Evolutionary conservation across 345 rosid species (phyloP), one percentile per base, ranked within the genome.

Genomic region (Melaleuca quinquenervia): DNA sequence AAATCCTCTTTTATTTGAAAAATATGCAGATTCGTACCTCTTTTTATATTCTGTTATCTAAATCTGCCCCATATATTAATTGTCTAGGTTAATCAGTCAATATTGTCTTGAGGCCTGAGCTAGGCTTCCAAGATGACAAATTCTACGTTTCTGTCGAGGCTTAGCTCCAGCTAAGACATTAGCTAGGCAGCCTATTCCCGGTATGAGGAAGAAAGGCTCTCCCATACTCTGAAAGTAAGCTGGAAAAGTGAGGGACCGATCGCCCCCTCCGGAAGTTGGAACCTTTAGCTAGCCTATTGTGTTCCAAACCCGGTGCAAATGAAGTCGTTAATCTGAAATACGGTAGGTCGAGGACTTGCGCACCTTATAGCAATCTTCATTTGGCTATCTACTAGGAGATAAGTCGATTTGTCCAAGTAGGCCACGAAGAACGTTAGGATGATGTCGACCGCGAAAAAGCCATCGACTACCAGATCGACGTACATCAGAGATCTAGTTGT

Each of bases 391-490:
- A 97, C 92, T 6, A 94, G 94, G 89, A 96, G 95, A 91, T 94
- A 95, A 24, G 98, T 90, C 7, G 95, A 80, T 44, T 83, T 93
- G 88, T 97, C 98, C 86, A 97, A 87, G 89, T 96, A 96, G 49
- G 98, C 97, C 18, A 96, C 99, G 49, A 97, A 97, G 91, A 97
- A 96, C 49, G 98, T 97, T 18, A 96, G 84, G 89, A 92, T 10
- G n/a, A 97, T 97, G 85, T 97, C 99, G 24, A 84, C 48, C 88
- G 95, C 96, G 50, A 97, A 97, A 93, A 94, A 94, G 44, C 87
- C 89, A 88, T 97, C 99, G 32, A 96, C 98, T 26, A 89, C 90
- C 89, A 94, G 90, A 90, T 97, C 99, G 82, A 93, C 82, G 60
- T 85, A 60, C 88, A 90, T 5, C 11, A 97, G 91, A 22, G 88